phyloP scores from a whole-genome alignment of 2,329 filamentous ascomycete genomes.

The Alternaria incomplexa region DNA sequence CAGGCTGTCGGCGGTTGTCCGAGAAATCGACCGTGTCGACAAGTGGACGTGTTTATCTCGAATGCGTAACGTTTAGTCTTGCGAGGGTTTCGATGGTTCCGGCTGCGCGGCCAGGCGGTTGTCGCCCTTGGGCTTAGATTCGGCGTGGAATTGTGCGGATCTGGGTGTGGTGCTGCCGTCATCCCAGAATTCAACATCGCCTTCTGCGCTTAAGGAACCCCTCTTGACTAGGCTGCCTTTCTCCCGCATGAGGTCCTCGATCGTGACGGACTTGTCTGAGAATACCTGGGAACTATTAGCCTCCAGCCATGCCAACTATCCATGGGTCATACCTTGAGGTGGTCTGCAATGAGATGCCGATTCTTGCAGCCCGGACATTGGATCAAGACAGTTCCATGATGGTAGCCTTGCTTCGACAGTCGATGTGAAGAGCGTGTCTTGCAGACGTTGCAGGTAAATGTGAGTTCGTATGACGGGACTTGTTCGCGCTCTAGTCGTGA shows the following conservation, averaged over 20 bases:
- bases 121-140: constrained; percentile 33
- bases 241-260: constrained; percentile 79
- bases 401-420: constrained; percentile 93
- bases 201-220: constrained; percentile 73
- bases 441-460: constrained; percentile 93
- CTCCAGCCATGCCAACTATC: not conserved
- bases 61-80: constrained; percentile 9
- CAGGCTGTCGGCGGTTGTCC: not conserved
- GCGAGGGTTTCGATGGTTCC: constrained; percentile 11
- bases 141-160: constrained; percentile 42
- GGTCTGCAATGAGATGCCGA: constrained; percentile 89
- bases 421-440: constrained; percentile 78
- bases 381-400: constrained; percentile 86
- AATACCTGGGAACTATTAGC: constrained; percentile 64
- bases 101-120: constrained; percentile 29
- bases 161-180: constrained; percentile 61
- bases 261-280: constrained; percentile 70
- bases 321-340: constrained; percentile 65
- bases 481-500: constrained; percentile 48
- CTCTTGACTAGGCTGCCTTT: constrained; percentile 77
- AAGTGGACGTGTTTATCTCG: not conserved
- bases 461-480: constrained; percentile 79
- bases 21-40: not conserved
- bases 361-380: constrained; percentile 86
- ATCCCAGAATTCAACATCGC: constrained; percentile 92